Evolutionary conservation across 176 grass and related monocot genomes (phyloP), one percentile per base, ranked within the genome.

Genomic region (Avena atlantica): DNA sequence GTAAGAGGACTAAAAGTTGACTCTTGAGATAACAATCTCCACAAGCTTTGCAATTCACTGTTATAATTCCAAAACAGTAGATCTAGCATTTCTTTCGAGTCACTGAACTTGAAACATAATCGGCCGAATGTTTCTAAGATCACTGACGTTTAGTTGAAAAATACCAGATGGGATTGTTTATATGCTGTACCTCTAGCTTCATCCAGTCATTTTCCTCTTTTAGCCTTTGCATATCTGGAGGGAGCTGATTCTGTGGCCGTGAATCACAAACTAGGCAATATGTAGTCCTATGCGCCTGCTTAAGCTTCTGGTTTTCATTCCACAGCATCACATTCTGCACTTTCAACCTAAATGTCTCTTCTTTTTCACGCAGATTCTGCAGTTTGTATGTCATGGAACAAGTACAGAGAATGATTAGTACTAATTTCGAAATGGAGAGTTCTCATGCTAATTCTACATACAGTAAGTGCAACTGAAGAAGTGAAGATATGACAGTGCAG

Each of bases 301-400:
- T 93, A 20, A 95, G 34, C 61, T 37, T 89, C 5, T 36, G 55
- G 84, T 88, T 93, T 62, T 95, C 89, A 6, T 70, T 77, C 73
- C 13, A 76, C 27, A 93, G 89, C 44, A 72, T 81, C 6, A 93
- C 84, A 40, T 93, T 95, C 64, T 89, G 87, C 17, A 89, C 74
- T 37, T 81, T 89, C 67, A 95, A 66, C 81, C 68, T 87, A 9
- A 78, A 89, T 55, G 83, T 95, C 37, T 95, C 89, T 78, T 95
- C 87, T 19, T 69, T 91, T 69, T 72, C 89, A 65, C 15, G 82
- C 0, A 86, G 19, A 50, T 81, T 72, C 93, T 95, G 51, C 77
- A 85, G 36, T 55, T 61, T 83, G 47, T n/a, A n/a, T n/a, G n/a
- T n/a, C n/a, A n/a, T n/a, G n/a, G n/a, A n/a, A n/a, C n/a, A n/a